Conservation (phyloP, 345 rosid genomes). For the Syzygium jambos region DNA sequence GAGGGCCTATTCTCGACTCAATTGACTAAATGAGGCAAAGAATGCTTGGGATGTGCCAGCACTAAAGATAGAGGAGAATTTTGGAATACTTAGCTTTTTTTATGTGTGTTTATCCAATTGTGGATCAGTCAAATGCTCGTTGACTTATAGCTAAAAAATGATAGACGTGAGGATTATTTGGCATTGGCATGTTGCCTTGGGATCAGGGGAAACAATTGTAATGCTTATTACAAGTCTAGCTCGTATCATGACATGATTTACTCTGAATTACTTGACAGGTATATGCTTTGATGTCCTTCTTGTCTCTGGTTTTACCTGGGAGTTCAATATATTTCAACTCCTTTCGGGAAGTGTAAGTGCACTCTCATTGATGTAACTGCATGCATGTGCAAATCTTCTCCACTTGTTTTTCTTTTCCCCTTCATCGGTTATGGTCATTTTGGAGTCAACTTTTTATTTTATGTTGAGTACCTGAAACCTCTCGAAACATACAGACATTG, state of each 20-base stretch:
- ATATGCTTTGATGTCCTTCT: slow-evolving; percentile 84
- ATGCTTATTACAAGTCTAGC: background rate
- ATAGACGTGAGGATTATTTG: background rate
- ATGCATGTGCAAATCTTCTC: background rate
- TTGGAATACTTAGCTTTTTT: background rate
- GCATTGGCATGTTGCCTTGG: background rate
- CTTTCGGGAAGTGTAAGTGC: slow-evolving; percentile 90
- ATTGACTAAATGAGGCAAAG: background rate
- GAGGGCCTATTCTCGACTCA: background rate
- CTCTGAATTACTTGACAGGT: slow-evolving; percentile 33
- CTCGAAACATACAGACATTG: background rate
- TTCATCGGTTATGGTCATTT: background rate
- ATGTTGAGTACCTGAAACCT: background rate
- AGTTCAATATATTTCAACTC: slow-evolving; percentile 90
- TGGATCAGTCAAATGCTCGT: background rate
- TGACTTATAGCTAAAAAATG: background rate
- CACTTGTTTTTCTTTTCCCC: background rate
- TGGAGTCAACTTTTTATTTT: background rate
- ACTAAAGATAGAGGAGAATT: background rate
- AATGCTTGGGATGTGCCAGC: background rate
- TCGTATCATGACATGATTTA: background rate
- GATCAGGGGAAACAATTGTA: background rate
- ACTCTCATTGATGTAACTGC: background rate
- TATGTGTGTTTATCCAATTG: background rate
- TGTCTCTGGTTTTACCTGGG: slow-evolving; percentile 66